Evolutionary conservation across 805 yeast genomes (phyloP).

Genomic region (Candida parachauliodes): DNA sequence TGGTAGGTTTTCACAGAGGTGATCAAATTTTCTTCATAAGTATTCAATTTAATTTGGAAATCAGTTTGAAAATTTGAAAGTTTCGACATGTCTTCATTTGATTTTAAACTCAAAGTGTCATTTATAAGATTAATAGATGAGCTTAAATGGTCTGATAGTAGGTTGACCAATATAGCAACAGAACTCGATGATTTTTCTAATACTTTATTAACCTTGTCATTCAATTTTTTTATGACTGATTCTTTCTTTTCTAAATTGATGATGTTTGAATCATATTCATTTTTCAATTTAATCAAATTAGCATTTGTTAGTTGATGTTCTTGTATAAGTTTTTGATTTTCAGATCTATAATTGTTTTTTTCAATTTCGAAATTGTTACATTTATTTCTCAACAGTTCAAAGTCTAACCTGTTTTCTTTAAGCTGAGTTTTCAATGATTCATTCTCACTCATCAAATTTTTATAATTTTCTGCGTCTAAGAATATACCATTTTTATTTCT

Average conservation of each 20-base stretch:
- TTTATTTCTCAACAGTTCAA: slow-evolving; percentile 10
- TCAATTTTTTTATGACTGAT: not conserved
- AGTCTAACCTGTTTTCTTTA: slow-evolving; percentile 15
- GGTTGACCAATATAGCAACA: not conserved
- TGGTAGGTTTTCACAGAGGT: not conserved
- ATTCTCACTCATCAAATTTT: slow-evolving; percentile 19
- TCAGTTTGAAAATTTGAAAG: slow-evolving; percentile 2
- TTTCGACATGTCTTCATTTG: not conserved
- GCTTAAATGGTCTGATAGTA: slow-evolving; percentile 6
- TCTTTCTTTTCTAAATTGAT: slow-evolving; percentile 1
- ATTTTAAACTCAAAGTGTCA: not conserved
- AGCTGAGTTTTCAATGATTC: slow-evolving; percentile 25
- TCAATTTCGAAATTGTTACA: not conserved
- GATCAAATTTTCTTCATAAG: slow-evolving; percentile 2
- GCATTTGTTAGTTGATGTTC: not conserved
- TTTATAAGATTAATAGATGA: slow-evolving; percentile 4
- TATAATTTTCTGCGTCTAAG: slow-evolving; percentile 57
- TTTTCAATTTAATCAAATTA: not conserved
- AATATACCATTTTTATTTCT: slow-evolving; percentile 63
- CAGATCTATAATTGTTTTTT: not conserved
- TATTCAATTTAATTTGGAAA: not conserved
- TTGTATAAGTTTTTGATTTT: not conserved
- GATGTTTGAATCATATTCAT: not conserved
- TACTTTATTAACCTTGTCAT: slow-evolving; percentile 4
- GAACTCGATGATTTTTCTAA: slow-evolving; percentile 6